These are phyloP conservation scores for Verticillium longisporum DNA, from an alignment of 2,329 filamentous ascomycete genomes.

Conservation along the genomic window DNA sequence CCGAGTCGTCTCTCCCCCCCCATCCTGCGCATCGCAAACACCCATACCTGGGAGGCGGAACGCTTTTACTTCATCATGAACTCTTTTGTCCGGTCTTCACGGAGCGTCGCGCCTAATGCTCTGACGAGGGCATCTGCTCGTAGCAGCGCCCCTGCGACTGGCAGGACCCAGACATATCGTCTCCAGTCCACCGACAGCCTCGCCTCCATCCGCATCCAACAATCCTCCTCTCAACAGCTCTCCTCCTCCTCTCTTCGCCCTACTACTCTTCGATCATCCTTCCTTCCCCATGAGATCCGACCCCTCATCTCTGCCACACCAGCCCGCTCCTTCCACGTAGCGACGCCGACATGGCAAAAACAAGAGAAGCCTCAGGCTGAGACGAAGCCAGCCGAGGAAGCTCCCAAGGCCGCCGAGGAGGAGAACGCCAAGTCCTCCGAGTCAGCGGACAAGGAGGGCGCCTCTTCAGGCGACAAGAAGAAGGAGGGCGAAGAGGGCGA, in stretches of 20 bases:
- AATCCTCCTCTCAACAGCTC: constrained; percentile 18
- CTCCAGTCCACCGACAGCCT: constrained; percentile 31
- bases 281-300: constrained; percentile 33
- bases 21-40: constrained; percentile 15
- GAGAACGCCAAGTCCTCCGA: constrained; percentile 28
- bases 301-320: constrained; percentile 24
- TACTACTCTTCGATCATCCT: constrained; percentile 36
- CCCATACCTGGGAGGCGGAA: constrained; percentile 20
- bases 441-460: constrained; percentile 16
- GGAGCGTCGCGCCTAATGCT: constrained; percentile 35
- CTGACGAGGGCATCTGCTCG: constrained; percentile 34
- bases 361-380: constrained; percentile 25
- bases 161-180: constrained; percentile 37
- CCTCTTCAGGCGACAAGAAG: constrained; percentile 17
- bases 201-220: constrained; percentile 19
- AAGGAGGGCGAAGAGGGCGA: constrained; percentile 21
- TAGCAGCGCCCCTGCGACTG: constrained; percentile 25
- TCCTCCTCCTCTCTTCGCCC: constrained; percentile 19
- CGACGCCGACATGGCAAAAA: constrained; percentile 22
- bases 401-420: constrained; percentile 31
- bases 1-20: constrained; percentile 11
- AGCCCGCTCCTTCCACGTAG: constrained; percentile 31
- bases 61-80: constrained; percentile 31
- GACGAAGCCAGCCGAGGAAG: constrained; percentile 11
- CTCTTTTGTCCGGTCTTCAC: constrained; percentile 31